Percentiles rank a stretch among this genome's conserved stretches.
Evolutionary conservation across 2,329 filamentous ascomycete species (phyloP).

Genomic region (Penicillium sp.): DNA sequence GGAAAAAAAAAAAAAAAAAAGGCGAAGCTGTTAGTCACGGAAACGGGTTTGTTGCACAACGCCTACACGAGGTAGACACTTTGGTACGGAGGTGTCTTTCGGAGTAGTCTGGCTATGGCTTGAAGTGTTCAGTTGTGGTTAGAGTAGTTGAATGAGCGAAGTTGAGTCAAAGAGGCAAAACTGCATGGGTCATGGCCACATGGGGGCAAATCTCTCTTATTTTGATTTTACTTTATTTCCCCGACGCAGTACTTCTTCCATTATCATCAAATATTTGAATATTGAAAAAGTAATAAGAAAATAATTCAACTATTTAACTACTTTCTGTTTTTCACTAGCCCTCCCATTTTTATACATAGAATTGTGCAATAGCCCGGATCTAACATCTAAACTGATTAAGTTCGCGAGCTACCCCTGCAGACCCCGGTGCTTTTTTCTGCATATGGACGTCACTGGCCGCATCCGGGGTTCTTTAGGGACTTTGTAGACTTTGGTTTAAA

Average conservation of each 20-base stretch:
- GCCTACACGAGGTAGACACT: conserved; percentile 10
- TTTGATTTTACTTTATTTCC: not conserved
- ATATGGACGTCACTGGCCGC: conserved; percentile 17
- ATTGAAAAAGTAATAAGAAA: no score
- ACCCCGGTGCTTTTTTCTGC: conserved; percentile 14
- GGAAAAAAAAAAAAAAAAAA: conserved; percentile 18
- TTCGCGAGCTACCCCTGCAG: conserved; percentile 27
- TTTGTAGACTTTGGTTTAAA: not conserved
- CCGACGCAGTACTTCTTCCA: no score
- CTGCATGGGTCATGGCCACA: conserved; percentile 12
- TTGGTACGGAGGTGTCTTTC: no score
- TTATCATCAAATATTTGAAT: no score
- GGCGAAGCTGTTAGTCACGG: conserved; percentile 40
- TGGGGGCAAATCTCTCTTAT: conserved; percentile 6
- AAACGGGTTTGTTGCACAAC: conserved; percentile 22
- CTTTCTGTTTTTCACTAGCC: no score
- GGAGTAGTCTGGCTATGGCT: no score
- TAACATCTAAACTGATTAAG: conserved; percentile 9
- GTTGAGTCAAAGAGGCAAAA: not conserved
- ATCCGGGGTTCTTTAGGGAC: not conserved
- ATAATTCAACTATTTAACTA: no score
- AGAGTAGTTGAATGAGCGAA: not conserved
- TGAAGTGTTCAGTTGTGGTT: not conserved
- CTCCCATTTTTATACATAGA: no score
- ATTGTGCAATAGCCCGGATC: no score